These are phyloP conservation scores for Scolecobasidium constrictum DNA, from an alignment of 2,329 filamentous ascomycete species.

Conservation along the genomic window DNA sequence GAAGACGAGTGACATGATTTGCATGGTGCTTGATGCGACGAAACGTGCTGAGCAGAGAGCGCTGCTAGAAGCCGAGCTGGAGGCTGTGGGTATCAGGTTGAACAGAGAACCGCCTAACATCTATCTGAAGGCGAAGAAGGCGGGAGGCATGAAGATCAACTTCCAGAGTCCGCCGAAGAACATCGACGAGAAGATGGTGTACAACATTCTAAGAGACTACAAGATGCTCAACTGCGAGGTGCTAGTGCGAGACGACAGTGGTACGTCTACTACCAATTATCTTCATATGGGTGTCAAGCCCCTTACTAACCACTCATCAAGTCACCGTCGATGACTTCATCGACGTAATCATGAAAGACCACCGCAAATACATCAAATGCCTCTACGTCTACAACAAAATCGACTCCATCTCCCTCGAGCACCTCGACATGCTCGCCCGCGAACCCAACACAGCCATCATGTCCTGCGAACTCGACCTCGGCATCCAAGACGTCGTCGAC, in stretches of 20 bases:
- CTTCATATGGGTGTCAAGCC: no score
- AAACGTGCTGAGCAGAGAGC: conserved; percentile 91
- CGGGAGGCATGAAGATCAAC: conserved; percentile 97
- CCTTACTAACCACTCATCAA: conserved; percentile 16
- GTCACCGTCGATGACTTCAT: conserved; percentile 97
- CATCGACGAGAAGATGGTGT: conserved; percentile 95
- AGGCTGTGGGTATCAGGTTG: conserved; percentile 87
- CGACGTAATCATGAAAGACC: conserved; percentile 98
- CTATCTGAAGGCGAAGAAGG: conserved; percentile 91
- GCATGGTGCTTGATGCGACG: conserved; percentile 95
- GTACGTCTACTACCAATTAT: conserved; percentile 30
- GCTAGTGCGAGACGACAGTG: conserved; percentile 83
- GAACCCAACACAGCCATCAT: conserved; percentile 94
- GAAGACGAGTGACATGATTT: conserved; percentile 91
- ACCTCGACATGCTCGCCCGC: conserved; percentile 80
- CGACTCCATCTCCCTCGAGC: conserved; percentile 86
- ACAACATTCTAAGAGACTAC: conserved; percentile 96
- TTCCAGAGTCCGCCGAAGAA: conserved; percentile 83
- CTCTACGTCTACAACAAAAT: conserved; percentile 99
- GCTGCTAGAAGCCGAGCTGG: conserved; percentile 80
- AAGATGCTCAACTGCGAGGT: conserved; percentile 98
- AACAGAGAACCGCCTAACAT: conserved; percentile 96
- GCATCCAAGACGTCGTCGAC: conserved; percentile 87
- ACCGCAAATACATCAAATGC: conserved; percentile 89
- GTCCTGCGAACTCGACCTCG: conserved; percentile 92